Base-by-base conservation (phyloP, 805 yeast genomes). In the Suhomyces canberraensis region DNA sequence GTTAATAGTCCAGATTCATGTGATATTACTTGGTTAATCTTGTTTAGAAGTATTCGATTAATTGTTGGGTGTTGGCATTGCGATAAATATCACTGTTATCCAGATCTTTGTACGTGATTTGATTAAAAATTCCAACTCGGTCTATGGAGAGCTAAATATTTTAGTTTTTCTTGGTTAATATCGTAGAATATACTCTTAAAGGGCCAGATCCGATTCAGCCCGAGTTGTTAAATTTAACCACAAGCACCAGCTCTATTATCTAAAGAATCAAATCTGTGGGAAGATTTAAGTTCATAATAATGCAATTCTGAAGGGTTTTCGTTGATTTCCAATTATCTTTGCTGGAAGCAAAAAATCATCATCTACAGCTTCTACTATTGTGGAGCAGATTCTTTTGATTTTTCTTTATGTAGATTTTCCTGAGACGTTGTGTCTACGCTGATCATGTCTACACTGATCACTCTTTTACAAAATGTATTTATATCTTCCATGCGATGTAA, bases 201-300 rank as follows among this genome's bases (percentile, higher is more conserved):
- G n/a, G n/a, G n/a, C n/a, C n/a, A n/a, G n/a, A n/a, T n/a, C n/a
- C n/a, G n/a, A n/a, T n/a, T n/a, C n/a, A n/a, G n/a, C n/a, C n/a
- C n/a, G n/a, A n/a, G n/a, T n/a, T n/a, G n/a, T 51, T 95, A 81
- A 0, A 98, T 93, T 56, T 93, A 93, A 0, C 95, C 91, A 17
- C 70, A 76, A 27, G 75, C 75, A 1, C 78, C 78, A 11, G 64
- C 42, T 21, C 51, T 46, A 21, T 51, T 69, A 19, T 71, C 66
- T 14, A 64, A 58, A 4, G 57, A 18, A 41, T 51, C 57, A 16
- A 45, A 48, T 1, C 35, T 44, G 16, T 43, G 37, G 14, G 49
- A 54, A 3, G 52, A 41, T 4, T 53, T 44, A 16, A 78, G 66
- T 33, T 91, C 86, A 55, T 87, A 91, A 29, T 87, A 74, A 43